Evolutionary conservation across 2,329 filamentous ascomycete species (phyloP).

Genomic region (Apiospora koreana): DNA sequence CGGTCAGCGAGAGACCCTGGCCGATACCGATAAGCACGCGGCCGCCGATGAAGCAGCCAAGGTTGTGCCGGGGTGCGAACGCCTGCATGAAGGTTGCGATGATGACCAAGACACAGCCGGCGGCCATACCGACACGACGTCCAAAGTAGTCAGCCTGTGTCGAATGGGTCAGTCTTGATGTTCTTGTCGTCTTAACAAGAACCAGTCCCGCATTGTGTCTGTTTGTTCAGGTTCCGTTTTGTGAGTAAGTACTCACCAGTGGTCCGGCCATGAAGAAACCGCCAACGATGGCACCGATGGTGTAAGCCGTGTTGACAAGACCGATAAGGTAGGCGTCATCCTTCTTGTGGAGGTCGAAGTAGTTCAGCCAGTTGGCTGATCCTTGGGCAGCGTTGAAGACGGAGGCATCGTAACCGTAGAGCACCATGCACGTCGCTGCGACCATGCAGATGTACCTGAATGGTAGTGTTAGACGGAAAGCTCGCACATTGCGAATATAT

Average conservation of each 20-base stretch:
- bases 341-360: slow-evolving; percentile 54
- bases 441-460: slow-evolving; percentile 68
- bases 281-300: slow-evolving; percentile 68
- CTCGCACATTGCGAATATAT: neutral
- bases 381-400: slow-evolving; percentile 74
- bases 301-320: slow-evolving; percentile 68
- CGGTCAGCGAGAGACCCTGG: slow-evolving; percentile 67
- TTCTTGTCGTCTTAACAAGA: neutral
- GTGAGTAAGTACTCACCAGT: slow-evolving; percentile 39
- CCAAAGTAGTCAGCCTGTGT: slow-evolving; percentile 56
- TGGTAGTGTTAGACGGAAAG: neutral
- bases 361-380: slow-evolving; percentile 65
- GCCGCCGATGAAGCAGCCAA: slow-evolving; percentile 69
- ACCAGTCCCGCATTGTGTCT: neutral
- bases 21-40: slow-evolving; percentile 70
- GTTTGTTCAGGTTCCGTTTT: neutral
- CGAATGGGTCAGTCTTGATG: neutral
- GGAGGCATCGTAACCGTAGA: slow-evolving; percentile 74
- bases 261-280: slow-evolving; percentile 72
- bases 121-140: slow-evolving; percentile 64
- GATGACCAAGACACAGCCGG: slow-evolving; percentile 65
- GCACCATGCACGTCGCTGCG: slow-evolving; percentile 72
- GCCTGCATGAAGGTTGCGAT: slow-evolving; percentile 70
- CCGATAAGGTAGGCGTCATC: slow-evolving; percentile 47
- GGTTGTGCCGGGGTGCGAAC: slow-evolving; percentile 60